Base-by-base conservation (phyloP, 495 filamentous ascomycete species). In the Aspergillus funiculosus region DNA sequence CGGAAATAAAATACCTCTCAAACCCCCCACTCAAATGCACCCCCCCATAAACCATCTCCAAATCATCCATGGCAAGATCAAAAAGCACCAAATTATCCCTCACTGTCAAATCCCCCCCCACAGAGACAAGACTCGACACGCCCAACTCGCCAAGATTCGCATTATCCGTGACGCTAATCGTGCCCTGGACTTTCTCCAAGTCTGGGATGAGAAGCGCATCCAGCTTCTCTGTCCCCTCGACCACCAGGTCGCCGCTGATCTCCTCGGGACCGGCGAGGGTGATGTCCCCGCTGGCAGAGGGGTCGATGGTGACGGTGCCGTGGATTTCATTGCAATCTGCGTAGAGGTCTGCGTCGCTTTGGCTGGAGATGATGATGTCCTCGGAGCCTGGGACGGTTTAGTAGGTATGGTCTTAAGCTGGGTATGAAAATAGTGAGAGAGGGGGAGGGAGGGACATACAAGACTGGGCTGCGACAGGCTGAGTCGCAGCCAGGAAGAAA, bases 291-390 rank as follows among this genome's bases (percentile, higher is more conserved):
- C 31, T 51, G 7, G 46, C 59, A 1, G 50, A 45, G 7, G 60
- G 46, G 0, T 54, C 40, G 32, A 66, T 58, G 9, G 49, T 58
- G 9, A 68, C 20, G n/a, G 48, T 58, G 6, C 60, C 61, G 18
- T 43, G 20, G 20, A 68, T 37, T 11, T 52, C 53, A 4, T 57
- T 52, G 45, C 64, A 68, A 20, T 46, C 41, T 22, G 44, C 41
- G 40, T 59, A 39, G 6, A 43, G 47, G 31, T 58, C 43, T 1
- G 56, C 64, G 39, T 66, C 62, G 20, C 37, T 50, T 56, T 68
- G 64, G 40, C 32, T 52, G 24, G 51, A 45, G 27, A 66, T 66
- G 10, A 46, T 58, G 11, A 57, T 38, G 44, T 48, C 54, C 36
- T 32, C 56, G 28, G 56, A 48, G 26, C 61, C 61, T 67, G 45